Percentiles rank a stretch among this genome's conserved stretches.
These are phyloP conservation scores for Gymnopus androsaceus DNA, from an alignment of 1,284 basidiomycete genomes.

Conservation along the genomic window DNA sequence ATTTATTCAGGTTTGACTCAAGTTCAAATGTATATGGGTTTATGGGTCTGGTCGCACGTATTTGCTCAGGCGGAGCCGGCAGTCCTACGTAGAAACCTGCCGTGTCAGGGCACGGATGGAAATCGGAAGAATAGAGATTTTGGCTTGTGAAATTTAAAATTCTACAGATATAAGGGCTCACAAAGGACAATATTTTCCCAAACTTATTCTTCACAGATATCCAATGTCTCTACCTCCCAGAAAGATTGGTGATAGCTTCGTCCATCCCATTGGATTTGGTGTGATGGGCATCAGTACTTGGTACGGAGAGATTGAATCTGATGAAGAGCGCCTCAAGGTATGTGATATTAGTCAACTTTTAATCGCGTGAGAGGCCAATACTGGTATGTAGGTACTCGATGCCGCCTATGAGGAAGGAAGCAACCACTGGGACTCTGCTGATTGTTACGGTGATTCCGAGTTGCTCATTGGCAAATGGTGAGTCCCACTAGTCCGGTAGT, in stretches of 20 bases:
- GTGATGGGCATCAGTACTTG: slow-evolving; percentile 24
- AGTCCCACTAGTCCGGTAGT: slow-evolving; percentile 3
- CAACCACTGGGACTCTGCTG: slow-evolving; percentile 41
- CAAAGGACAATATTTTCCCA: too few species aligned
- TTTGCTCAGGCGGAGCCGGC: too few species aligned
- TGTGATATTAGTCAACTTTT: not conserved
- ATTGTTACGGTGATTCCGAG: slow-evolving; percentile 29
- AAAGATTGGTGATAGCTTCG: slow-evolving; percentile 24
- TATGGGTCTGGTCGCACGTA: too few species aligned
- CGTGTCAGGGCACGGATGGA: too few species aligned
- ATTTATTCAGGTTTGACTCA: too few species aligned
- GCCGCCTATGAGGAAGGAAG: slow-evolving; percentile 37
- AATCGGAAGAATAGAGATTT: too few species aligned
- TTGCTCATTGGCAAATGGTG: slow-evolving; percentile 41
- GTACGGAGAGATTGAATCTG: slow-evolving; percentile 21
- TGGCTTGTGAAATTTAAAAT: too few species aligned
- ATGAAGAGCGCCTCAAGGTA: slow-evolving; percentile 23
- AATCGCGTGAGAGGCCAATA: not conserved
- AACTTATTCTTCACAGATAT: too few species aligned
- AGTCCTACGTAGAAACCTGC: too few species aligned
- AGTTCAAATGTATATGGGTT: too few species aligned
- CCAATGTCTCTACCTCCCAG: slow-evolving; percentile 23
- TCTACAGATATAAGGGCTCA: too few species aligned
- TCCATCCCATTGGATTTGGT: slow-evolving; percentile 27
- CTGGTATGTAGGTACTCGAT: slow-evolving; percentile 32